Base-by-base conservation (phyloP, 768 basidiomycete species). In the Exidia glandulosa region DNA sequence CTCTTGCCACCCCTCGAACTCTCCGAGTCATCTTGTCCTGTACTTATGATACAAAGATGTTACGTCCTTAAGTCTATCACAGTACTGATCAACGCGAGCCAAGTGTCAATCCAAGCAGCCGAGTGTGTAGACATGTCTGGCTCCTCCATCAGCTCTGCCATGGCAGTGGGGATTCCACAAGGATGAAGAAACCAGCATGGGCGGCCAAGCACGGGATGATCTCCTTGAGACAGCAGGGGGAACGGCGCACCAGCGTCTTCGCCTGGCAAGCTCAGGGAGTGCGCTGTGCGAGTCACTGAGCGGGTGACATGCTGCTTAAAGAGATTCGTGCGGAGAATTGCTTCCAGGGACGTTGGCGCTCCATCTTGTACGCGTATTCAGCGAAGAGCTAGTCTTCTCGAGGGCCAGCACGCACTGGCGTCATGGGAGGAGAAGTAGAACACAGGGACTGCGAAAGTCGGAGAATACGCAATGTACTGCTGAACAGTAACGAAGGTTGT, bases 151-250 rank as follows among this genome's bases (percentile, higher is more conserved):
- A 95, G 73, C 71, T 94, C 92, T 27, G 74, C 73, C 2, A 95
- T 81, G 1, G 83, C 81, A 33, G 70, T 71, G 9, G 78, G 77
- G 3, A 85, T 88, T 69, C 89, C 84, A 69, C 93, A 95, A 10
- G 93, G 93, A 69, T 95, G 93, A 37, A 95, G 74, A 66, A 85
- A 90, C 90, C 90, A 95, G 59, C 82, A 85, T 9, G 86, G 84
- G 2, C 75, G 81, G 25, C 84, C 86, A 32, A 88, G 76, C 4
- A 78, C 82, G 0, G 91, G 93, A 66, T 94, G 93, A 60, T 95
- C 93, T 9, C 88, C 88, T 65, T 91, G 90, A 14, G 91, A 89
- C 10, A 95, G 72, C 25, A 94, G 70, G 10, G 93, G 89, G 66
- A 92, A 87, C 4, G 81, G 70, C 1, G 81, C 76, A 13, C n/a